phyloP scores from a whole-genome alignment of 164 flowering plant genomes.

The Stephania yunnanensis region DNA sequence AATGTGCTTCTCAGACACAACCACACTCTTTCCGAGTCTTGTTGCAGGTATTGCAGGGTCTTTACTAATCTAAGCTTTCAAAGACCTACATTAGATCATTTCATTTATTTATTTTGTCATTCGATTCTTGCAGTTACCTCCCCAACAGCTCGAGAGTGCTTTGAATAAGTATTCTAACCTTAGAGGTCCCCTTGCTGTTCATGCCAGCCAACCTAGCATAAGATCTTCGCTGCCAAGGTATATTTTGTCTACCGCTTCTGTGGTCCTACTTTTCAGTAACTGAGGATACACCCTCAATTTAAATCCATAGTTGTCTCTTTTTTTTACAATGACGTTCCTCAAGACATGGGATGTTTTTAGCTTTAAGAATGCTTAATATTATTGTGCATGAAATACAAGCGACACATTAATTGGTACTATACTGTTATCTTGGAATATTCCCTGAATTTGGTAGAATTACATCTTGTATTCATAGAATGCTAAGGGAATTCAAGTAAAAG shows the following conservation, averaged over 20 bases:
- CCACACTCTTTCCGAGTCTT: slow-evolving; percentile 90
- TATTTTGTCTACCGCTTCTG: background rate
- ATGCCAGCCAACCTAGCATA: slow-evolving; percentile 61
- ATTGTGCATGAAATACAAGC: background rate
- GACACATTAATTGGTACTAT: background rate
- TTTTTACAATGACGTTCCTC: background rate
- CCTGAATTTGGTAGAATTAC: background rate
- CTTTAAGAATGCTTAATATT: background rate
- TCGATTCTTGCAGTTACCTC: slow-evolving; percentile 70
- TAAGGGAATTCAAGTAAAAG: background rate
- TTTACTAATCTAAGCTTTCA: background rate
- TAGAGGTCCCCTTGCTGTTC: slow-evolving; percentile 64
- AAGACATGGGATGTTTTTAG: background rate
- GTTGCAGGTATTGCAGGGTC: slow-evolving; percentile 47
- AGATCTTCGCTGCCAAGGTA: slow-evolving; percentile 72
- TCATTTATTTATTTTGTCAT: background rate
- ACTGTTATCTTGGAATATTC: background rate
- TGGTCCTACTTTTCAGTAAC: background rate
- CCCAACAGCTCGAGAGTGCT: slow-evolving; percentile 84
- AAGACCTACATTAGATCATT: background rate
- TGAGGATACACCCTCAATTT: background rate
- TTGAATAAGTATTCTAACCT: slow-evolving; percentile 61
- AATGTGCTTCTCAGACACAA: slow-evolving; percentile 89
- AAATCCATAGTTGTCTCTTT: background rate
- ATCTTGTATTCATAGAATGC: background rate